A percentile compares a stretch with the other conserved stretches of the same genome.
Conservation (phyloP, 371 early-diverging fungal genomes). For the Lichtheimia corymbifera region DNA sequence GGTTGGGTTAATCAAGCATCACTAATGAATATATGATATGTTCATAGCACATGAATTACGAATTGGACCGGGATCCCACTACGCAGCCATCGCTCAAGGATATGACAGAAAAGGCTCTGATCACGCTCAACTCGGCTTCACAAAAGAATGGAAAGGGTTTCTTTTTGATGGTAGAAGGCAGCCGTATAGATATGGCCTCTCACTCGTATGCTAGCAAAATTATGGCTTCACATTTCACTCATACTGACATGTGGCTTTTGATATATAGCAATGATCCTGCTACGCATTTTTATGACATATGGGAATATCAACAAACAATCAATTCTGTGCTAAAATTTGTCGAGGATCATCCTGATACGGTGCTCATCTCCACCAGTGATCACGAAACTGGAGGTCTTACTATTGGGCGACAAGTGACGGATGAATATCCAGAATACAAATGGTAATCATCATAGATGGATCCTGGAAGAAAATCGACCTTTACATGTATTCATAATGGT, state of each 20-base stretch:
- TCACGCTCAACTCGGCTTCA: slow-evolving; percentile 8
- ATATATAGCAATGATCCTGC: slow-evolving; percentile 71
- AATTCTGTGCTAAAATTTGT: slow-evolving; percentile 63
- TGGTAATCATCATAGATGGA: slow-evolving; percentile 42
- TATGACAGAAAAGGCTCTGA: slow-evolving; percentile 64
- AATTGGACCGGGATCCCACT: slow-evolving; percentile 71
- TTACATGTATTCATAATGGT: neutral
- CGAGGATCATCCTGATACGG: slow-evolving; percentile 62
- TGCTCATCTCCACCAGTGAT: slow-evolving; percentile 71
- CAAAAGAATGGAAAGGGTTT: slow-evolving; percentile 66
- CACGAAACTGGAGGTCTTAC: slow-evolving; percentile 64
- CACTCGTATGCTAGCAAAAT: slow-evolving; percentile 49
- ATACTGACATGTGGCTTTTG: neutral
- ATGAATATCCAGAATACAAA: slow-evolving; percentile 66
- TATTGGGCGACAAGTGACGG: slow-evolving; percentile 49
- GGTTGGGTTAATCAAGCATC: neutral
- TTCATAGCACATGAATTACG: slow-evolving; percentile 71
- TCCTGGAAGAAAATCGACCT: neutral
- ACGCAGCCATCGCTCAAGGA: slow-evolving; percentile 71
- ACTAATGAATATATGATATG: slow-evolving; percentile 1
- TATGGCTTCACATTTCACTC: slow-evolving; percentile 9
- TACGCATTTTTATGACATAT: slow-evolving; percentile 73
- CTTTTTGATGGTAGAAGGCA: slow-evolving; percentile 95
- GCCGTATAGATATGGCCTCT: slow-evolving; percentile 85
- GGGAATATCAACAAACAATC: slow-evolving; percentile 69